These are phyloP conservation scores for Aureobasidium sp. DNA, from an alignment of 2,329 filamentous ascomycete species.

Conservation along the genomic window DNA sequence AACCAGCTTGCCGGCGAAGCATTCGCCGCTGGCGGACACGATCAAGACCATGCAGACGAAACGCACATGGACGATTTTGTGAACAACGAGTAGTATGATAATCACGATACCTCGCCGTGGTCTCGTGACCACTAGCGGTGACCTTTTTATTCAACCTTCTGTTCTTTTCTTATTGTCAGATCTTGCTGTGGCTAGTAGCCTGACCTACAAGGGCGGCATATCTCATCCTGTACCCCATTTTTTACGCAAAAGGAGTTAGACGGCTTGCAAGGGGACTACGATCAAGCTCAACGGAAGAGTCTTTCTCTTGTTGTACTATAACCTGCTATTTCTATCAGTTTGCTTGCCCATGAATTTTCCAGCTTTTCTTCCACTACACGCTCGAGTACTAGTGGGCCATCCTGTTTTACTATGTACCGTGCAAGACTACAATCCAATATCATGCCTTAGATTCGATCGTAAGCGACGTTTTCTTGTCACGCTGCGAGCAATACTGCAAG, in stretches of 20 bases:
- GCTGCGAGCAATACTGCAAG: background rate
- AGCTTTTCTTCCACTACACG: background rate
- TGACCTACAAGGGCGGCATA: background rate
- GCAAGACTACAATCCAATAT: too few species aligned
- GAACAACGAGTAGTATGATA: conserved; percentile 4
- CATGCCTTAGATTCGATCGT: background rate
- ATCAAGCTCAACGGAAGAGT: background rate
- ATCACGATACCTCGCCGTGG: background rate
- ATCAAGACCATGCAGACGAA: conserved; percentile 8
- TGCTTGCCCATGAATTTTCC: background rate
- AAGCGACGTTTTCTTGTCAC: background rate
- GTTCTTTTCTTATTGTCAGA: background rate
- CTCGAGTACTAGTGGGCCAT: too few species aligned
- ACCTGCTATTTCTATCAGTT: background rate
- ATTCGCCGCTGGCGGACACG: conserved; percentile 10
- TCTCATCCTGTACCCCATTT: background rate
- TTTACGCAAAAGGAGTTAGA: background rate
- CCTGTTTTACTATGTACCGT: too few species aligned
- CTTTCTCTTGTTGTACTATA: background rate
- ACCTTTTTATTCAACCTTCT: background rate
- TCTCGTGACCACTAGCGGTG: background rate
- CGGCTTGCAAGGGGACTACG: background rate
- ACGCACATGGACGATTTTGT: conserved; percentile 15
- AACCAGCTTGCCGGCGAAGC: conserved; percentile 14
- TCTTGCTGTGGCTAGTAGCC: background rate